These are phyloP conservation scores for Macrolepiota dolichaula DNA, from an alignment of 768 basidiomycete genomes.

Conservation along the genomic window DNA sequence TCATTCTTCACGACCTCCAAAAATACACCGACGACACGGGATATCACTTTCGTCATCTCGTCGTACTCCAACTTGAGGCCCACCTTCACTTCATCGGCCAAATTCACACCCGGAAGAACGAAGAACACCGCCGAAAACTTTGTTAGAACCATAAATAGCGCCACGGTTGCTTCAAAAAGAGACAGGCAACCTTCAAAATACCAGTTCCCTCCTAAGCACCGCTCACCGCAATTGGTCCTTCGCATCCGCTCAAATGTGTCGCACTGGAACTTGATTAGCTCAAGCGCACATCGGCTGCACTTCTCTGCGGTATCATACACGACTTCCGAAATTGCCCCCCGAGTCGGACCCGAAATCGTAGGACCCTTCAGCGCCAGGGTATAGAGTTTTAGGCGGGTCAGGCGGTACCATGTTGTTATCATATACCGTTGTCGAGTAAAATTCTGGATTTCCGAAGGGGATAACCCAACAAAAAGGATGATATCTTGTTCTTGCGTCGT, in stretches of 20 bases:
- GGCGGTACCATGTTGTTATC: slow-evolving; percentile 45
- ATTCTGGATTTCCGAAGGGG: slow-evolving; percentile 25
- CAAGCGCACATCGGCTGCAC: slow-evolving; percentile 36
- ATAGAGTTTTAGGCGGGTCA: slow-evolving; percentile 41
- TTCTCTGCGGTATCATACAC: slow-evolving; percentile 31
- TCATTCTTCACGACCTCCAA: slow-evolving; percentile 6
- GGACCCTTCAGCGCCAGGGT: slow-evolving; percentile 35
- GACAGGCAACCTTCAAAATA: slow-evolving; percentile 42
- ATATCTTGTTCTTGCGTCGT: slow-evolving; percentile 24
- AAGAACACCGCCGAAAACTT: slow-evolving; percentile 24
- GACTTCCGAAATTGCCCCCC: slow-evolving; percentile 20
- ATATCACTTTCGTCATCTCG: slow-evolving; percentile 3
- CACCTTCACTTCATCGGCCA: slow-evolving; percentile 1
- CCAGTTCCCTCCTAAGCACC: slow-evolving; percentile 21
- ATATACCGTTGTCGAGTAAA: slow-evolving; percentile 40
- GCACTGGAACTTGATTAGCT: slow-evolving; percentile 41
- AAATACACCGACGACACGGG: slow-evolving; percentile 3
- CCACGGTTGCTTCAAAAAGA: slow-evolving; percentile 45
- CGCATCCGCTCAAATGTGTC: slow-evolving; percentile 28
- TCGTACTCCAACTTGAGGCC: slow-evolving; percentile 6
- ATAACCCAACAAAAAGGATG: slow-evolving; percentile 22
- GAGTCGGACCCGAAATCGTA: slow-evolving; percentile 2
- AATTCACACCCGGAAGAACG: neutral
- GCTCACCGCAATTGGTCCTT: slow-evolving; percentile 1
- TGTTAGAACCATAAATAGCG: slow-evolving; percentile 38